These are phyloP conservation scores for Macrolepiota fuliginosa DNA, from an alignment of 768 basidiomycete genomes.

Conservation along the genomic window DNA sequence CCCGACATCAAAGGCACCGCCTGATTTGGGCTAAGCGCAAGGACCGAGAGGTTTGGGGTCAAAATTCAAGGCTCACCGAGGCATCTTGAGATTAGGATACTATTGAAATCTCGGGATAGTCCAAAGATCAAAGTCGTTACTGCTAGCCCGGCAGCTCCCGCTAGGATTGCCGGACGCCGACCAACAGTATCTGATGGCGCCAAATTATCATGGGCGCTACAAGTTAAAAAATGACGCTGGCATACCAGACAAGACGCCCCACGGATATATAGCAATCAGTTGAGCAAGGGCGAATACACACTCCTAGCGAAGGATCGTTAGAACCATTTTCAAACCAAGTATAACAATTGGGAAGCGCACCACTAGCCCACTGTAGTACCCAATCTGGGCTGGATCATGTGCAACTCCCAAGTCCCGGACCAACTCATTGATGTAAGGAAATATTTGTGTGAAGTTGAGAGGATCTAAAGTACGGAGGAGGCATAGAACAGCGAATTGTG, in stretches of 20 bases:
- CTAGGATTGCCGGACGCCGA: constrained; percentile 57
- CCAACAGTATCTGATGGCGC: constrained; percentile 47
- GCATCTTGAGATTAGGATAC: constrained; percentile 44
- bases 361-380: constrained; percentile 65
- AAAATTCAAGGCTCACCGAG: constrained; percentile 35
- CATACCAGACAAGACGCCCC: constrained; percentile 54
- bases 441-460: constrained; percentile 60
- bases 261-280: constrained; percentile 55
- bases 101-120: constrained; percentile 46
- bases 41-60: not conserved
- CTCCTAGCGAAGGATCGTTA: constrained; percentile 38
- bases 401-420: constrained; percentile 52
- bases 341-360: constrained; percentile 29
- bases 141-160: constrained; percentile 46
- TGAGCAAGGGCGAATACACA: constrained; percentile 59
- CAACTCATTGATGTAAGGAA: constrained; percentile 69
- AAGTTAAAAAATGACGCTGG: not conserved
- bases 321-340: not conserved
- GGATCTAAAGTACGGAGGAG: constrained; percentile 54
- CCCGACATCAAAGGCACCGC: constrained; percentile 3
- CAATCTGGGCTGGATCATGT: constrained; percentile 52
- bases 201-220: not conserved
- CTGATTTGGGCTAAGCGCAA: not conserved
- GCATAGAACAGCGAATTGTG: constrained; percentile 53
- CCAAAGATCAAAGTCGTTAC: constrained; percentile 53